Conservation (phyloP, 805 yeast genomes). For the Candida takata region DNA sequence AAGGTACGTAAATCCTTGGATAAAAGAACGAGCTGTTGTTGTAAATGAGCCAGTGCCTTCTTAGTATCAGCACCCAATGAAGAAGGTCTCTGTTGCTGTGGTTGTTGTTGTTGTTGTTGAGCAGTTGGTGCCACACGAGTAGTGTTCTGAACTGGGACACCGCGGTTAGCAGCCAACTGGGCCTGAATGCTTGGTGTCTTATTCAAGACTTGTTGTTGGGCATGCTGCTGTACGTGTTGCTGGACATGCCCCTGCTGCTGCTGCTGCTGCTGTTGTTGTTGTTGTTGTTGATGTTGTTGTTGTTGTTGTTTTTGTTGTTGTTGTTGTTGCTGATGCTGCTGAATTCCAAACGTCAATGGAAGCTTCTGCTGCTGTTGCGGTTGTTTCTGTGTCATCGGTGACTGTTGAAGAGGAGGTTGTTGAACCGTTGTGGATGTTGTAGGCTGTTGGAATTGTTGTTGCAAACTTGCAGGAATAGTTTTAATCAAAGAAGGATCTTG, state of each 20-base stretch:
- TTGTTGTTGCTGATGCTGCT: slow-evolving; percentile 3
- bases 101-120: slow-evolving; percentile 21
- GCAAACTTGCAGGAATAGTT: neutral
- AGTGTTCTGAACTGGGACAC: slow-evolving; percentile 17
- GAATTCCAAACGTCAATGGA: neutral
- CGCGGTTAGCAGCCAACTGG: slow-evolving; percentile 29
- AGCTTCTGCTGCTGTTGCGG: slow-evolving; percentile 4
- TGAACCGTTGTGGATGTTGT: neutral
- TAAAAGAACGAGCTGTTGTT: slow-evolving; percentile 75
- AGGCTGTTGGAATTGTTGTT: slow-evolving; percentile 4
- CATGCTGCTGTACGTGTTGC: neutral
- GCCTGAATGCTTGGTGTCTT: slow-evolving; percentile 23
- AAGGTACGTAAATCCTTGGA: slow-evolving; percentile 67
- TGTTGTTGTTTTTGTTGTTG: neutral
- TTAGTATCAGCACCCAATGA: slow-evolving; percentile 32
- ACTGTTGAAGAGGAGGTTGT: neutral
- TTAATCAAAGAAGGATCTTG: neutral
- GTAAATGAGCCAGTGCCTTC: slow-evolving; percentile 74
- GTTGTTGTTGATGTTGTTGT: neutral
- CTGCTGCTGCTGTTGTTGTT: slow-evolving; percentile 1
- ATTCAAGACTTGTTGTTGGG: neutral
- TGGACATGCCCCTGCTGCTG: neutral
- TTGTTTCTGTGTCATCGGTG: neutral
- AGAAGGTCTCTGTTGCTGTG: slow-evolving; percentile 23
- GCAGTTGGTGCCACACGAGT: slow-evolving; percentile 22